Evolutionary conservation across 257 asterid species (phyloP).

Genomic region (Solanum virginianum): DNA sequence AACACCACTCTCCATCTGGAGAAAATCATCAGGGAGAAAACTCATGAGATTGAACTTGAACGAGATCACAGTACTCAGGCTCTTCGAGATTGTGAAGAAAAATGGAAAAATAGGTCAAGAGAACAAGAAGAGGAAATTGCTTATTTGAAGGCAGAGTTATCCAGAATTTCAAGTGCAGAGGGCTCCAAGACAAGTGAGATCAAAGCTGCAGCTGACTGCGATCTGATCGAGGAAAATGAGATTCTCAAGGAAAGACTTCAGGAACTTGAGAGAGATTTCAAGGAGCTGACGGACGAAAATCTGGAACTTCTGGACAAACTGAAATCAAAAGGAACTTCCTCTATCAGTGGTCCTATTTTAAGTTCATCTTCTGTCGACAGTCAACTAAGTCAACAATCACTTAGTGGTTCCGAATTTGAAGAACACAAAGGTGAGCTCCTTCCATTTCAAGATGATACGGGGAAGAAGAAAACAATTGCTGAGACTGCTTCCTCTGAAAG

Average conservation of each 20-base stretch:
- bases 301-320: conserved; percentile 8
- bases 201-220: not conserved
- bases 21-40: conserved; percentile 14
- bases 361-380: not conserved
- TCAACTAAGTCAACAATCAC: conserved; percentile 1
- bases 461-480: not conserved
- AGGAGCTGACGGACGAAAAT: conserved; percentile 17
- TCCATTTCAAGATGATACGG: not conserved
- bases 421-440: not conserved
- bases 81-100: conserved; percentile 12
- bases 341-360: not conserved
- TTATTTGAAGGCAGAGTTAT: conserved; percentile 14
- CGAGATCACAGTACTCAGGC: conserved; percentile 14
- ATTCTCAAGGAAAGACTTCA: conserved; percentile 11
- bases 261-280: conserved; percentile 20
- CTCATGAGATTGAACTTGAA: conserved; percentile 13
- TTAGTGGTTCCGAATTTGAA: not conserved
- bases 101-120: conserved; percentile 10
- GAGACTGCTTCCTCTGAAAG: not conserved
- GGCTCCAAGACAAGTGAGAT: not conserved
- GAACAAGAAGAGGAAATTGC: conserved; percentile 5
- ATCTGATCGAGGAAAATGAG: conserved; percentile 4
- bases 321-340: not conserved
- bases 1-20: conserved; percentile 8
- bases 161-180: not conserved